Base-by-base conservation (phyloP, 495 filamentous ascomycete genomes). In the Stereocaulon alpinum region DNA sequence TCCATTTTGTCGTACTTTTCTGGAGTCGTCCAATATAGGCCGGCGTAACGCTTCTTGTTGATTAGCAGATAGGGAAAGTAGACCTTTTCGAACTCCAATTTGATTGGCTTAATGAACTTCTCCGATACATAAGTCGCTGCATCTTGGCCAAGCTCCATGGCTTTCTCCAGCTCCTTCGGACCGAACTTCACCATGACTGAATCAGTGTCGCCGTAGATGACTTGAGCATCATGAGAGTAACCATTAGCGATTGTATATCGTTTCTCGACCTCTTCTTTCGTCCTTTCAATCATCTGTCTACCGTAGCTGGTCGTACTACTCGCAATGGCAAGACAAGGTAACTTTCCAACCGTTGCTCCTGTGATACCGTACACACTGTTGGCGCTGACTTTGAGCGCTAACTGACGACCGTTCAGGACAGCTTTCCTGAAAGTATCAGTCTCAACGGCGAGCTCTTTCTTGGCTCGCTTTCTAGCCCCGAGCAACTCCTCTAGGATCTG, bases 111-210 rank as follows among this genome's bases (percentile, higher is more conserved):
- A 70, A 90, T 74, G 72, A 98, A 98, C 68, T 96, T 95, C 24
- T 80, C 76, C 0, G 92, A 96, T 6, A 99, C 93, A 63, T 71
- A 93, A 29, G 83, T 77, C 4, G 93, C 85, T 2, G 93, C 93
- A 68, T 99, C 90, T 67, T 94, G 77, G 5, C 93, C 93, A 34
- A 97, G 81, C 69, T 91, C 90, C 94, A 99, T 97, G 22, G 90
- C 84, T 29, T 89, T 85, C 12, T 81, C 80, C 14, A 97, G 76
- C 43, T 95, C 88, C 12, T 77, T 82, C 4, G 89, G 88, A 14
- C 93, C 93, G 66, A 99, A 99, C 66, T 96, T 97, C 40, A 99
- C 93, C 93, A 99, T 99, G 70, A 99, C 93, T 7, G 93, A 99
- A 77, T 99, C 93, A 27, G 93, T 99, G 70, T 99, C 93, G 73